Conservation (phyloP, 2,329 filamentous ascomycete species). For the Hortaea werneckii region DNA sequence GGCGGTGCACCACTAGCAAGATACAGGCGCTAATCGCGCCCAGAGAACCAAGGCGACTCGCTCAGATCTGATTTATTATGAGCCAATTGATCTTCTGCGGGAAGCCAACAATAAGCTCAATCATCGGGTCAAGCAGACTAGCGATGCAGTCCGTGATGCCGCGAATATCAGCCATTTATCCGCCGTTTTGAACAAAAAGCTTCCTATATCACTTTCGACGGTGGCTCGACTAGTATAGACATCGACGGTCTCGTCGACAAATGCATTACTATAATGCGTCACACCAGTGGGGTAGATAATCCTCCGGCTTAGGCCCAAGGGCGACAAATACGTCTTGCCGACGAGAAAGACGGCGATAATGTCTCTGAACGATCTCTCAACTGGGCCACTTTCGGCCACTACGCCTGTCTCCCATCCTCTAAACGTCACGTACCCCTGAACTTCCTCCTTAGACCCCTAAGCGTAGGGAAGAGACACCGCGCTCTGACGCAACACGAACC, state of each 20-base stretch:
- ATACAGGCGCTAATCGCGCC: neutral
- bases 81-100: conserved; percentile 15
- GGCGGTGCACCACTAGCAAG: conserved; percentile 16
- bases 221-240: conserved; percentile 65
- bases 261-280: conserved; percentile 76
- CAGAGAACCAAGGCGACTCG: conserved; percentile 58
- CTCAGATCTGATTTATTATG: conserved; percentile 21
- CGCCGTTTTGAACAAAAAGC: conserved; percentile 70
- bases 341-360: conserved; percentile 50
- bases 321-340: conserved; percentile 9
- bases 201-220: conserved; percentile 61
- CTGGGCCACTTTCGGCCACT: conserved; percentile 74
- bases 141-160: conserved; percentile 83
- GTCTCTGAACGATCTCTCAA: conserved; percentile 70
- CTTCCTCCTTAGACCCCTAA: conserved; percentile 80
- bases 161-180: conserved; percentile 72
- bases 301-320: conserved; percentile 8
- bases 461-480: conserved; percentile 74
- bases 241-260: conserved; percentile 87
- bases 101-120: conserved; percentile 33
- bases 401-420: conserved; percentile 64
- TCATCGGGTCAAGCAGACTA: conserved; percentile 58
- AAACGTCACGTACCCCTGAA: conserved; percentile 65
- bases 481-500: conserved; percentile 61
- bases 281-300: conserved; percentile 37